Evolutionary conservation across 768 basidiomycete genomes (phyloP), one percentile per base, ranked within the genome.

Genomic region (Russula foetens): DNA sequence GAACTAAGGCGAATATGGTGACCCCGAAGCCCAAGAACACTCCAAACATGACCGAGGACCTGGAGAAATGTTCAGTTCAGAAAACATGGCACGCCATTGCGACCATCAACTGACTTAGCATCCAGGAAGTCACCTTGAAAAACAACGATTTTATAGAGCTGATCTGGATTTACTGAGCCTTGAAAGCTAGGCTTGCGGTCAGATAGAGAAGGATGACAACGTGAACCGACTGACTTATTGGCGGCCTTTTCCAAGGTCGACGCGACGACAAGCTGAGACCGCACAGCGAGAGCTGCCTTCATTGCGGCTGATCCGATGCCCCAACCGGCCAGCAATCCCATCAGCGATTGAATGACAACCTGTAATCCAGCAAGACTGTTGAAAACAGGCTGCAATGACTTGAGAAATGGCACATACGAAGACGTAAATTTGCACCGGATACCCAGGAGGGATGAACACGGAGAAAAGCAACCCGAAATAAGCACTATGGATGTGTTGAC

Each of bases 61-160:
- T 78, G 48, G 15, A 2, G 26, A 24, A 4, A 47, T 7, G 4
- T 26, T 61, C 60, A 61, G 4, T 26, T 61, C 60, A 61, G 60
- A 47, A 2, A 19, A 15, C 12, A 48, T 19, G 35, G 35, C 24
- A 41, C 39, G 38, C 23, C 21, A 15, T 26, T 46, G 29, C 33
- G 44, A 62, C 45, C 28, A 33, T 23, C 14, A 14, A 53, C 50
- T 21, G 3, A 69, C 78, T 66, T 33, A 4, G 76, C 68, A 59
- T 84, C 81, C 28, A 84, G 70, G 67, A 83, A 84, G 0, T 67
- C 68, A 0, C 82, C 83, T 1, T 71, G 60, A 64, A 84, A 84
- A 21, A 83, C 74, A 26, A 73, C 75, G 0, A 63, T 56, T 52
- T 73, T 70, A 55, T 75, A 72, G 11, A 74, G 60, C 0, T 71